Evolutionary conservation across 176 grass and related monocot species (phyloP), one percentile per base, ranked within the genome.

Genomic region (Musa troglodytarum): DNA sequence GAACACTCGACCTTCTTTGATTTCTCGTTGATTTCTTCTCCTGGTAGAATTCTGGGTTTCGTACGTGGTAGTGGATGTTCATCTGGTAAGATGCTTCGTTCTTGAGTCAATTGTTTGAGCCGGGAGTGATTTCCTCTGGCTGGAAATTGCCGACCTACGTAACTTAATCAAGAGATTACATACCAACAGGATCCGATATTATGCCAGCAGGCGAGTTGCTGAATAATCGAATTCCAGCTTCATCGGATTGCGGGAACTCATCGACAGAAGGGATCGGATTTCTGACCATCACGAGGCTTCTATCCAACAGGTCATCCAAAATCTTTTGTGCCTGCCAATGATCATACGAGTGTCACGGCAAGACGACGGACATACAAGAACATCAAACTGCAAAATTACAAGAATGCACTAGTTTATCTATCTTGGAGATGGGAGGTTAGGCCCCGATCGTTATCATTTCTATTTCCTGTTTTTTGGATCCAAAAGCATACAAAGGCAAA

Each of bases 301-400:
- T 87, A 65, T 89, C 80, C 85, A 98, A 82, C 78, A 93, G 81
- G 58, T 98, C 78, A 65, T 98, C 82, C 79, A 98, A 86, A 84
- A 93, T 77, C 72, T 89, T 91, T 75, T 92, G 83, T 59, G 87
- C 86, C 94, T 98, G 83, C 84, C 25, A 79, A 63, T 65, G 69
- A 17, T n/a, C 9, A 56, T 72, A 52, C n/a, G 52, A 72, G 54
- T 61, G 23, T 21, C 61, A n/a, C 62, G 54, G 16, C 15, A 70
- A 70, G 68, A 24, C 28, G 22, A 65, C 26, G n/a, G 63, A 21
- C 59, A 51, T 65, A 65, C 20, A 9, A 65, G 9, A 22, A 65
- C 15, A 52, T 34, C 1, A 78, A 55, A 50, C 10, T 51, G 9
- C 2, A 50, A 51, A 34, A 34, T 34, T 34, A 34, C 28, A 29